phyloP scores from a whole-genome alignment of 2,329 filamentous ascomycete genomes.

The Monosporascus ibericus region DNA sequence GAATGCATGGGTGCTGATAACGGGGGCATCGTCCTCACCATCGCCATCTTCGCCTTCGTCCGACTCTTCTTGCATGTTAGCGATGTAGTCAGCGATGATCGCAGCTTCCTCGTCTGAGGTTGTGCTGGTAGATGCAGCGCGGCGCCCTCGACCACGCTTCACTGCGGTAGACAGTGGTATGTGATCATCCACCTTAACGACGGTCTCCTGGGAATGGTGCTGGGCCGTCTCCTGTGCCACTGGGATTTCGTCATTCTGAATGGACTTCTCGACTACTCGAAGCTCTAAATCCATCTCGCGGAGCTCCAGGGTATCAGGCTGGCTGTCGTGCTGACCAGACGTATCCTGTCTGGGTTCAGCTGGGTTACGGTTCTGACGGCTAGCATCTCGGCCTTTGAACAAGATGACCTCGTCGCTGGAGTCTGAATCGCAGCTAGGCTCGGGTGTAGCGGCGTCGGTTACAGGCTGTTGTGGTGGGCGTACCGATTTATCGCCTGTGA shows the following conservation, averaged over 20 bases:
- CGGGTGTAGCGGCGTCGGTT: conserved; percentile 1
- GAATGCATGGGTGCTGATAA: conserved; percentile 19
- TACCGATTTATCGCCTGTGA: conserved; percentile 21
- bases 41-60: conserved; percentile 18
- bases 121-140: conserved; percentile 1
- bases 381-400: conserved; percentile 50
- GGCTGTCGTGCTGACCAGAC: neutral
- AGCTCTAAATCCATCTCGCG: conserved; percentile 28
- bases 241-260: conserved; percentile 2
- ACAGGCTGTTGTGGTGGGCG: conserved; percentile 2
- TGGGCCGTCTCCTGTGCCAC: neutral
- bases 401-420: conserved; percentile 71
- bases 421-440: conserved; percentile 32
- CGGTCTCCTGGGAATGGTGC: conserved; percentile 7
- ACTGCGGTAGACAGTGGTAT: conserved; percentile 14
- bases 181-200: conserved; percentile 12
- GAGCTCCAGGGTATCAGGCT: conserved; percentile 9
- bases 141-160: conserved; percentile 8
- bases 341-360: neutral
- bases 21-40: conserved; percentile 14
- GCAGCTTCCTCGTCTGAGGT: conserved; percentile 43
- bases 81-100: conserved; percentile 63
- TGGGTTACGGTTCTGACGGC: conserved; percentile 13
- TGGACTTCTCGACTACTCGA: conserved; percentile 18
- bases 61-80: conserved; percentile 51